A percentile compares a stretch with the other conserved stretches of the same genome.
Conservation (phyloP, 1,284 basidiomycete genomes). For the Fomitopsis pinicola region DNA sequence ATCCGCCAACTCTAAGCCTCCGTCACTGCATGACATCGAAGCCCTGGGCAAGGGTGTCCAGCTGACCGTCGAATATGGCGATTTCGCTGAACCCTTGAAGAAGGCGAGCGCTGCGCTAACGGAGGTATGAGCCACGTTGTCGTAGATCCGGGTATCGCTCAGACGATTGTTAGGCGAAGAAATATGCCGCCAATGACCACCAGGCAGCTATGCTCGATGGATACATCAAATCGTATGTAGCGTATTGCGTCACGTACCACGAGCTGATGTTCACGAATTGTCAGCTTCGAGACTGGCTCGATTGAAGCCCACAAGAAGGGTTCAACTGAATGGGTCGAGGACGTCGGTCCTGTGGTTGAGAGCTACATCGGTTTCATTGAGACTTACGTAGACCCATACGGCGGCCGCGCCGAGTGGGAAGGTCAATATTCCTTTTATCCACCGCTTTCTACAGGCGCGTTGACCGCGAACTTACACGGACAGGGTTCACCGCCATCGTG, state of each 20-base stretch:
- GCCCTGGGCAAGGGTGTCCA: constrained; percentile 39
- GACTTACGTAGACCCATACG: constrained; percentile 84
- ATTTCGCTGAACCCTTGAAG: constrained; percentile 53
- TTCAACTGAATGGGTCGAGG: constrained; percentile 79
- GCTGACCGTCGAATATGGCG: constrained; percentile 68
- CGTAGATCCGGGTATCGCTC: not conserved
- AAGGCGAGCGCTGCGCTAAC: constrained; percentile 53
- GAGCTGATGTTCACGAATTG: not conserved
- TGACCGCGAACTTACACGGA: not conserved
- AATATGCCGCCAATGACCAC: constrained; percentile 68
- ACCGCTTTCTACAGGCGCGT: not conserved
- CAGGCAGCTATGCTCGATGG: constrained; percentile 71
- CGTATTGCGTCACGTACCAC: not conserved
- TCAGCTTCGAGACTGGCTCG: constrained; percentile 71
- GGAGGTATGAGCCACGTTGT: constrained; percentile 40
- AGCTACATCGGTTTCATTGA: constrained; percentile 69
- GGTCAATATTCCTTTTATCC: constrained; percentile 33
- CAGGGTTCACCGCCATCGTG: constrained; percentile 84
- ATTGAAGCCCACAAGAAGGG: constrained; percentile 75
- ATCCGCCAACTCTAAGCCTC: constrained; percentile 45
- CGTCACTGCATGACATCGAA: constrained; percentile 42
- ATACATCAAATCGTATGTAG: constrained; percentile 73
- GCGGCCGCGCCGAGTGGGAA: constrained; percentile 84
- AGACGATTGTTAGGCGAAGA: constrained; percentile 48
- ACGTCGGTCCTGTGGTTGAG: constrained; percentile 84